These are phyloP conservation scores for Triticum timopheevii DNA, from an alignment of 176 grass and related monocot species.

Conservation along the genomic window DNA sequence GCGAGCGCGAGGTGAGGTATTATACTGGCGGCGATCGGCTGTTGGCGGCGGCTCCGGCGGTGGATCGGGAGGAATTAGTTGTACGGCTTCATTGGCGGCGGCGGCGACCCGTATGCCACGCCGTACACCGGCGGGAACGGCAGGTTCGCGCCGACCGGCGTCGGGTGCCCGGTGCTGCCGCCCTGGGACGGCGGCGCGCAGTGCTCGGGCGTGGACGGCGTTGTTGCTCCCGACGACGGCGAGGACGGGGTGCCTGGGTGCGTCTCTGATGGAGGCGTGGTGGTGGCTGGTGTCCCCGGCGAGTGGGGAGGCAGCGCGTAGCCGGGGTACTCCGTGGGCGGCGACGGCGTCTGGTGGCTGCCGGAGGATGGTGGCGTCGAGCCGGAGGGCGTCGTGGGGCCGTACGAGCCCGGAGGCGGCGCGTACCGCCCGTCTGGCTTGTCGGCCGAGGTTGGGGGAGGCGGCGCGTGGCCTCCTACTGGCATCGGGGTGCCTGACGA, in stretches of 20 bases:
- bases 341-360: conserved; percentile 30
- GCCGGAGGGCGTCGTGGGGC: conserved; percentile 22
- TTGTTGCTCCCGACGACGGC: conserved; percentile 2
- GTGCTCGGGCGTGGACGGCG: conserved; percentile 29
- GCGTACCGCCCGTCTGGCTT: conserved; percentile 43
- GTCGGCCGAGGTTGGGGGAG: conserved; percentile 48
- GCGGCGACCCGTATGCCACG: conserved; percentile 65
- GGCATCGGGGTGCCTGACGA: conserved; percentile 5
- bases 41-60: neutral
- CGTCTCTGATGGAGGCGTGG: conserved; percentile 26
- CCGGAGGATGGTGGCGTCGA: conserved; percentile 22
- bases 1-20: neutral
- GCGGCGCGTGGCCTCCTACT: conserved; percentile 25
- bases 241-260: conserved; percentile 31
- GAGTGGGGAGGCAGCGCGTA: conserved; percentile 41
- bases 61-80: conserved; percentile 14
- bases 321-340: conserved; percentile 31
- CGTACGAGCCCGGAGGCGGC: conserved; percentile 37
- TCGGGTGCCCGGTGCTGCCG: neutral
- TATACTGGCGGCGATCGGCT: conserved; percentile 32
- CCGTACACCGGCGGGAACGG: conserved; percentile 69
- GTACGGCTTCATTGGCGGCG: conserved; percentile 53
- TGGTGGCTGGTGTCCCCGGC: neutral
- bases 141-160: conserved; percentile 1
- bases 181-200: conserved; percentile 48